phyloP scores from a whole-genome alignment of 768 basidiomycete species.

The Podaxis sp. region DNA sequence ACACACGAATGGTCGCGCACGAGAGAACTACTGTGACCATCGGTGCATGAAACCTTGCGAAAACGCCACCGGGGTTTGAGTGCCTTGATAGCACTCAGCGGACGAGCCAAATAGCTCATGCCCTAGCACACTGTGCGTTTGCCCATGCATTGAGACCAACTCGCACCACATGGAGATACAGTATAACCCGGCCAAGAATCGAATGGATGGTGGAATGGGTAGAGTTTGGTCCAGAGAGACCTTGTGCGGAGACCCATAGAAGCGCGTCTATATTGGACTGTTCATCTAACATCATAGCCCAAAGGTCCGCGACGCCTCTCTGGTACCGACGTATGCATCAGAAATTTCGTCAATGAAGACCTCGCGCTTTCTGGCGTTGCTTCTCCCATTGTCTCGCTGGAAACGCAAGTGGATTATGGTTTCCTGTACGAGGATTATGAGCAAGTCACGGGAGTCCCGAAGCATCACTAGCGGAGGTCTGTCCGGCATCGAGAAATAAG shows the following conservation, averaged over 20 bases:
- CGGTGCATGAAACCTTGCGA: slow-evolving; percentile 10
- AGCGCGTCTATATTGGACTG: slow-evolving; percentile 1
- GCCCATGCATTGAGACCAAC: not conserved
- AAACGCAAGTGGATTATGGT: not conserved
- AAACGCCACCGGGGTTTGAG: slow-evolving; percentile 12
- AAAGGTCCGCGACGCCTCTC: slow-evolving; percentile 10
- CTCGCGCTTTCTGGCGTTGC: slow-evolving; percentile 12
- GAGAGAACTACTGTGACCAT: not conserved
- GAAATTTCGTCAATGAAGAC: slow-evolving; percentile 7
- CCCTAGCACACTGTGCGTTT: slow-evolving; percentile 9
- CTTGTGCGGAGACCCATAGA: slow-evolving; percentile 6
- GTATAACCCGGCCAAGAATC: slow-evolving; percentile 4
- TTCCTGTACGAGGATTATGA: slow-evolving; percentile 5
- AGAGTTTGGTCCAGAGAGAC: not conserved
- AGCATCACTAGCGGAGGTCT: slow-evolving; percentile 15
- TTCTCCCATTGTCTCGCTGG: slow-evolving; percentile 3
- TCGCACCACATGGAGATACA: slow-evolving; percentile 1
- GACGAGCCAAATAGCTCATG: slow-evolving; percentile 7
- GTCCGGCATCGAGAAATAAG: not conserved
- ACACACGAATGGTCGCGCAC: not conserved
- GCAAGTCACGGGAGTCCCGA: not conserved
- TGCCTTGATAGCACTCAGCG: not conserved
- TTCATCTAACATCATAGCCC: not conserved
- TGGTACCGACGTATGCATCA: slow-evolving; percentile 1
- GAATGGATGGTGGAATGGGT: slow-evolving; percentile 10